phyloP scores from a whole-genome alignment of 495 filamentous ascomycete genomes.

The Jackrogersella minutella region DNA sequence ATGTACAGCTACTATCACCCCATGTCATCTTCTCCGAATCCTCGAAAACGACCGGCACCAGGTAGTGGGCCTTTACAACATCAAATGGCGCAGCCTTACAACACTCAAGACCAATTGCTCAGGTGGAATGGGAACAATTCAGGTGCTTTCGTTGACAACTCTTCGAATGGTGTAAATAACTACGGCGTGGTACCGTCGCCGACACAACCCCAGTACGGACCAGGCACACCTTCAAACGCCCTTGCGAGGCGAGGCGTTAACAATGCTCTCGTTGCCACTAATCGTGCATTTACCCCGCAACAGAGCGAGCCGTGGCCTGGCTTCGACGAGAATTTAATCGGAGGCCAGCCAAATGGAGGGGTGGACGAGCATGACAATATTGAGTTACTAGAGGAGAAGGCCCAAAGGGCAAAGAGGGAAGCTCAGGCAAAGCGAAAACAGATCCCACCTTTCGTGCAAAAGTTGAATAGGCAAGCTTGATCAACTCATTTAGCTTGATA shows the following conservation, averaged over 20 bases:
- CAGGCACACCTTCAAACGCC: slow-evolving; percentile 63
- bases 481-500: neutral
- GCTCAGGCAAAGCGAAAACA: slow-evolving; percentile 87
- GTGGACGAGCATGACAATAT: slow-evolving; percentile 72
- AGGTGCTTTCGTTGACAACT: slow-evolving; percentile 47
- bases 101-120: slow-evolving; percentile 50
- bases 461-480: slow-evolving; percentile 85
- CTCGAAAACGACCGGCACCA: slow-evolving; percentile 78
- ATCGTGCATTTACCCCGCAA: slow-evolving; percentile 54
- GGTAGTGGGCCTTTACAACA: slow-evolving; percentile 63
- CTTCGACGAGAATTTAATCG: slow-evolving; percentile 54
- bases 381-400: slow-evolving; percentile 78
- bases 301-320: slow-evolving; percentile 54
- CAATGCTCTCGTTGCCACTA: slow-evolving; percentile 64
- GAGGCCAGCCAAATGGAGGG: slow-evolving; percentile 46
- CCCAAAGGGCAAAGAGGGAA: slow-evolving; percentile 78
- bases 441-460: slow-evolving; percentile 98
- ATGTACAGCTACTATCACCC: slow-evolving; percentile 47
- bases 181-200: slow-evolving; percentile 55
- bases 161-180: slow-evolving; percentile 44
- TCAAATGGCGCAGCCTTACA: slow-evolving; percentile 55
- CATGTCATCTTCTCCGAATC: slow-evolving; percentile 59
- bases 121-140: slow-evolving; percentile 52
- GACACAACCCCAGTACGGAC: slow-evolving; percentile 52
- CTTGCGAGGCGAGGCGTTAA: slow-evolving; percentile 71